Conservation (phyloP, 352 stramenopile species). For the Blastocystis sp. region DNA sequence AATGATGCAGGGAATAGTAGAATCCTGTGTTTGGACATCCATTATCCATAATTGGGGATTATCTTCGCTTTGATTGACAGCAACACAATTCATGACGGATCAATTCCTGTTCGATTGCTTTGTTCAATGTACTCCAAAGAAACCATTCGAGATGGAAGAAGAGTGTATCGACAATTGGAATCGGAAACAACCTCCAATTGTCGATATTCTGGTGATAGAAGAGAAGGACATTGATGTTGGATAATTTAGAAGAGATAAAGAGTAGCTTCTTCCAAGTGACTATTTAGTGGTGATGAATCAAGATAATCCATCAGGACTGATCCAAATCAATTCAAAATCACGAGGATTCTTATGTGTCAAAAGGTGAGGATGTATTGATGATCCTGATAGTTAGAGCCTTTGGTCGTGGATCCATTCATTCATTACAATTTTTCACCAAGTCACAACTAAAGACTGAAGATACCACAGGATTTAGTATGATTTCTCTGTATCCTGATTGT, state of each 20-base stretch:
- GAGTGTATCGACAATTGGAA: background rate
- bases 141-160: background rate
- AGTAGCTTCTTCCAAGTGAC: conserved; percentile 2
- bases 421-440: background rate
- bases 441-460: background rate
- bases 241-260: background rate
- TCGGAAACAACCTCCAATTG: background rate
- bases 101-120: background rate
- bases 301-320: background rate
- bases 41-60: background rate
- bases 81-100: background rate
- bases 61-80: background rate
- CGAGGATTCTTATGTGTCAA: conserved; percentile 30
- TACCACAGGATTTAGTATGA: background rate
- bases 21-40: too few species aligned
- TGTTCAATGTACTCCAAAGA: conserved; percentile 7
- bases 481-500: background rate
- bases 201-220: background rate
- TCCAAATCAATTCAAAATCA: background rate
- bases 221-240: background rate
- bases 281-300: conserved; percentile 15
- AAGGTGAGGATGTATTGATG: background rate
- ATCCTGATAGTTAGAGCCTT: background rate
- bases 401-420: background rate
- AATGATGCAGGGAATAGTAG: too few species aligned